These are phyloP conservation scores for Rusavskia elegans DNA, from an alignment of 495 filamentous ascomycete species.

Conservation along the genomic window DNA sequence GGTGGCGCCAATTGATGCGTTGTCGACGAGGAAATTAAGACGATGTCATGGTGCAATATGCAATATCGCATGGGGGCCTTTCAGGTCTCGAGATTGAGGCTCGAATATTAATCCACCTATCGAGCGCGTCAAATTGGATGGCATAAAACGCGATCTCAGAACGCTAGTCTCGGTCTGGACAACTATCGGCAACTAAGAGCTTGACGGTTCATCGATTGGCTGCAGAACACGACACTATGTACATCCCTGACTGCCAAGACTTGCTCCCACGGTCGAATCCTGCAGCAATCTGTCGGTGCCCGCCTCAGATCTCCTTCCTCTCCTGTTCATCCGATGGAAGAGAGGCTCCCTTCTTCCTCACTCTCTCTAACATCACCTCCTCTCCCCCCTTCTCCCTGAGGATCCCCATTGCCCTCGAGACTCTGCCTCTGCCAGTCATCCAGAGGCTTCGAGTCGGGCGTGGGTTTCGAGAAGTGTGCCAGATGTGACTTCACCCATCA, in stretches of 20 bases:
- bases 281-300: slow-evolving; percentile 10
- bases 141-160: not conserved
- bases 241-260: not conserved
- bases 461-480: slow-evolving; percentile 18
- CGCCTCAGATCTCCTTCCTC: slow-evolving; percentile 16
- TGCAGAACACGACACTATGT: not conserved
- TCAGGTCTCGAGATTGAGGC: too few species aligned
- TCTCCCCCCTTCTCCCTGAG: slow-evolving; percentile 28
- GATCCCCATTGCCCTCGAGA: slow-evolving; percentile 33
- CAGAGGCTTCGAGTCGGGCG: slow-evolving; percentile 25
- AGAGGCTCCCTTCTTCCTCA: slow-evolving; percentile 38
- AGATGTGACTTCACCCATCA: slow-evolving; percentile 13
- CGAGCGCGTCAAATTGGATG: not conserved
- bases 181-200: not conserved
- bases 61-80: too few species aligned
- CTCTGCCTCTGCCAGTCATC: slow-evolving; percentile 23
- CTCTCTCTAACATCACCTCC: slow-evolving; percentile 35
- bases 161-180: too few species aligned
- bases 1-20: not conserved
- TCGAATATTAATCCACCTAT: too few species aligned
- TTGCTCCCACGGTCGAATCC: slow-evolving; percentile 9
- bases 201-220: not conserved
- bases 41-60: not conserved
- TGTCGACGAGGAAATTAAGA: not conserved
- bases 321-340: slow-evolving; percentile 22